phyloP scores from a whole-genome alignment of 495 filamentous ascomycete species.

The Aspergillus sclerotioniger region DNA sequence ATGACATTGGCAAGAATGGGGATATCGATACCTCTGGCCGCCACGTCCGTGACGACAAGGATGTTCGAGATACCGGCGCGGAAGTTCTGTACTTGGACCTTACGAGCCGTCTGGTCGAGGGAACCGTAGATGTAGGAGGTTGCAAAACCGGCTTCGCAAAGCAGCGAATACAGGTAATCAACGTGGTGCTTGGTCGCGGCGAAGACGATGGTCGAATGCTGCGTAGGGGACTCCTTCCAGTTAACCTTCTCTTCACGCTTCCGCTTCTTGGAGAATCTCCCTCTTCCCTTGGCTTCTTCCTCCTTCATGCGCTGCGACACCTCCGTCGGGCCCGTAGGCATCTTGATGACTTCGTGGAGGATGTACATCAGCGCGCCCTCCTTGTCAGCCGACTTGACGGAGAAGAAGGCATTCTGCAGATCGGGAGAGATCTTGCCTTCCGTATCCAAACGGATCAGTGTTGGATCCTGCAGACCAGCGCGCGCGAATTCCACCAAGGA shows the following conservation, averaged over 20 bases:
- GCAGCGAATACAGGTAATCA: constrained; percentile 80
- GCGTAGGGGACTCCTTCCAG: constrained; percentile 41
- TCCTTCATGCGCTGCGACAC: constrained; percentile 37
- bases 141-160: constrained; percentile 73
- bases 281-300: constrained; percentile 36
- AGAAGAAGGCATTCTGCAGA: constrained; percentile 89
- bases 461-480: constrained; percentile 87
- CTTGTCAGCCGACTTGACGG: constrained; percentile 86
- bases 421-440: constrained; percentile 96
- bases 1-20: constrained; percentile 94
- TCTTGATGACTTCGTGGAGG: constrained; percentile 86
- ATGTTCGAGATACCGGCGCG: constrained; percentile 80
- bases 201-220: constrained; percentile 90
- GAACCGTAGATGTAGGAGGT: constrained; percentile 92
- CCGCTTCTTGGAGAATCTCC: constrained; percentile 37
- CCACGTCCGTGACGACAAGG: constrained; percentile 95
- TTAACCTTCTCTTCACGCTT: constrained; percentile 55
- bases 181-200: constrained; percentile 95
- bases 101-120: constrained; percentile 88
- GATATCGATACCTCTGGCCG: constrained; percentile 96
- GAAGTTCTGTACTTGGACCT: constrained; percentile 86
- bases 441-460: constrained; percentile 80
- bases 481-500: constrained; percentile 94
- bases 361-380: constrained; percentile 89
- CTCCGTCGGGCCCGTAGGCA: constrained; percentile 74